Evolutionary conservation across 192 early-diverging fungal species (phyloP).

Genomic region (Rhizophagus clarus): DNA sequence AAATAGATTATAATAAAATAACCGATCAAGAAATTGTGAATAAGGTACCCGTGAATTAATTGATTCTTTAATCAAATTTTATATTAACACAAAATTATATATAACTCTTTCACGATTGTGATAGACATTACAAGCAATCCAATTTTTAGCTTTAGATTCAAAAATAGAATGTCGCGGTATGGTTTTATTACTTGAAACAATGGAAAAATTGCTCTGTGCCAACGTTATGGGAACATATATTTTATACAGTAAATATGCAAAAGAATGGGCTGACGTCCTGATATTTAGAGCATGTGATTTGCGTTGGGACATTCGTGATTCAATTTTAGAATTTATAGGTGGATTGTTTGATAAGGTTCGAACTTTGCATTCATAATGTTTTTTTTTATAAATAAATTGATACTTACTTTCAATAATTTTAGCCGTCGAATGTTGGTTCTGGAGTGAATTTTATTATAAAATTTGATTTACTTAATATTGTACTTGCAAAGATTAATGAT

Average conservation of each 20-base stretch:
- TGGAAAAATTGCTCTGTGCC: conserved; percentile 6
- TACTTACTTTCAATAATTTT: background rate
- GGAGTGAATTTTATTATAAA: conserved; percentile 47
- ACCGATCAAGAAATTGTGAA: conserved; percentile 4
- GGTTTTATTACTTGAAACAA: conserved; percentile 30
- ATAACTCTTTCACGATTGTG: background rate
- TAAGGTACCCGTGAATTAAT: conserved; percentile 15
- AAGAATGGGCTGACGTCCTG: conserved; percentile 40
- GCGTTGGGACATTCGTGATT: conserved; percentile 58
- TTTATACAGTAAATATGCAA: conserved; percentile 33
- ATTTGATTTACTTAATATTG: conserved; percentile 39
- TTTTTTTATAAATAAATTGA: background rate
- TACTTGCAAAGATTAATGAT: conserved; percentile 49
- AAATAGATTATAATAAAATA: conserved; percentile 18
- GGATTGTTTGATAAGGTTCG: conserved; percentile 44
- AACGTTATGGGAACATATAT: conserved; percentile 20
- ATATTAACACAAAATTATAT: conserved; percentile 4
- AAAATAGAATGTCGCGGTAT: conserved; percentile 33
- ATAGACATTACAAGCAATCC: conserved; percentile 23
- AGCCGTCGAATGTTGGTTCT: conserved; percentile 16
- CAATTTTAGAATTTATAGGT: conserved; percentile 52
- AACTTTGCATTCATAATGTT: background rate
- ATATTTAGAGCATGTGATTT: conserved; percentile 46
- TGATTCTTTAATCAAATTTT: background rate
- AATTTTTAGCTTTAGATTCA: conserved; percentile 27